Conservation (phyloP, 345 rosid genomes). For the Eucalyptus brandiana region DNA sequence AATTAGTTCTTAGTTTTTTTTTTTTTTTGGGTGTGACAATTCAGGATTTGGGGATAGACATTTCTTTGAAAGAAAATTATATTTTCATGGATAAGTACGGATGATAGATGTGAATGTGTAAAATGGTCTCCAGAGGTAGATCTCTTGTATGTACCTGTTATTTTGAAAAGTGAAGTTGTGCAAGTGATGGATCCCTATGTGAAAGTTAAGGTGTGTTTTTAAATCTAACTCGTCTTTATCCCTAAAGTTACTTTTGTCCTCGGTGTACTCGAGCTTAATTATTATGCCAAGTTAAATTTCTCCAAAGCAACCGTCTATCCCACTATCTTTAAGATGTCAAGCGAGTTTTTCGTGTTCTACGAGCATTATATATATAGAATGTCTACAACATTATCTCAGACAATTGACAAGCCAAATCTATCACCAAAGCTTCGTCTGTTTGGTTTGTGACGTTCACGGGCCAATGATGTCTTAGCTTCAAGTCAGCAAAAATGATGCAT, state of each 20-base stretch:
- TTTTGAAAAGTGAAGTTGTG: not conserved
- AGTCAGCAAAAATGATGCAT: not conserved
- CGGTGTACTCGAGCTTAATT: not conserved
- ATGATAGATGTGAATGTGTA: not conserved
- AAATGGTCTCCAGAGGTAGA: not conserved
- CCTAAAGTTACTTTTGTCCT: not conserved
- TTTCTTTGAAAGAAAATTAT: not conserved
- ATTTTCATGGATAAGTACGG: not conserved
- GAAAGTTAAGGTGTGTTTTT: not conserved
- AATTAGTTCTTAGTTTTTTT: not conserved
- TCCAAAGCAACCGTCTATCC: not conserved
- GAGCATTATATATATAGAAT: not conserved
- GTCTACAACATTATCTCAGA: not conserved
- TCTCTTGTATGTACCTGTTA: not conserved
- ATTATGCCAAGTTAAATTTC: not conserved
- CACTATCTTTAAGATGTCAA: not conserved
- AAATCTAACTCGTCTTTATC: not conserved
- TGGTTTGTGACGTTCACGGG: not conserved
- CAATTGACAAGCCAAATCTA: not conserved
- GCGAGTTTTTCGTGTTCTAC: not conserved
- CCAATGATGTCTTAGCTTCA: not conserved
- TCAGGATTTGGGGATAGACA: not conserved
- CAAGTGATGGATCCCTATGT: not conserved
- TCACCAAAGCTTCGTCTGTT: not conserved
- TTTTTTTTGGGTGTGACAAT: not conserved